These are phyloP conservation scores for Torrubiellomyces zombiae DNA, from an alignment of 2,329 filamentous ascomycete genomes.

Conservation along the genomic window DNA sequence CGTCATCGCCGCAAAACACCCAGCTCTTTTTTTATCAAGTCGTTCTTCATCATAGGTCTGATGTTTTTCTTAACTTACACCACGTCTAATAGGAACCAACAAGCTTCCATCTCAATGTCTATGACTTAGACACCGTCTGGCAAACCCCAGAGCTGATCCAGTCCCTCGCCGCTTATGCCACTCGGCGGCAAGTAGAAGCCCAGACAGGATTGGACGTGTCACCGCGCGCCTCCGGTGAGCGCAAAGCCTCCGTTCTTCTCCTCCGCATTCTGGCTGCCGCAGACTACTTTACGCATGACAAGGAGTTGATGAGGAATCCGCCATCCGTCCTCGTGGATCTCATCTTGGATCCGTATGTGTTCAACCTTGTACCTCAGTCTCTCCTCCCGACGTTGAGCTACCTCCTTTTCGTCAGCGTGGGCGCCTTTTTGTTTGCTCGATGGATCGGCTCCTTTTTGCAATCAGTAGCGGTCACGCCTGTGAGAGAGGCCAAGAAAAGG, in stretches of 20 bases:
- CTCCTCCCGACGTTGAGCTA: slow-evolving; percentile 57
- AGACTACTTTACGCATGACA: slow-evolving; percentile 68
- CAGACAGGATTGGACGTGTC: too few species aligned
- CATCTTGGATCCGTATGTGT: slow-evolving; percentile 72
- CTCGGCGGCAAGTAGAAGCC: slow-evolving; percentile 23
- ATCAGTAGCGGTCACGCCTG: slow-evolving; percentile 10
- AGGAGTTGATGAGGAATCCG: slow-evolving; percentile 56
- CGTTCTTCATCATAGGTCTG: neutral
- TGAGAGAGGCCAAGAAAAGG: slow-evolving; percentile 19
- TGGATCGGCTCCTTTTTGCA: slow-evolving; percentile 13
- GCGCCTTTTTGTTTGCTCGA: slow-evolving; percentile 26
- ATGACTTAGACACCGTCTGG: slow-evolving; percentile 44
- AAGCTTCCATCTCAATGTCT: slow-evolving; percentile 52
- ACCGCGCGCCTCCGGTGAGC: too few species aligned
- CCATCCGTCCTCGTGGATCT: slow-evolving; percentile 62
- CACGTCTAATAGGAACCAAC: slow-evolving; percentile 63
- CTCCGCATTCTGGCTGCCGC: slow-evolving; percentile 62
- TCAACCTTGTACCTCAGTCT: slow-evolving; percentile 66
- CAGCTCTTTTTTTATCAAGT: slow-evolving; percentile 2
- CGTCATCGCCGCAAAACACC: slow-evolving; percentile 25
- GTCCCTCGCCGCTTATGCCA: slow-evolving; percentile 47
- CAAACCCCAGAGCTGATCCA: slow-evolving; percentile 44
- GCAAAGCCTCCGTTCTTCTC: slow-evolving; percentile 51
- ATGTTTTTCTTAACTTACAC: neutral
- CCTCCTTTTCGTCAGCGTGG: slow-evolving; percentile 41